Evolutionary conservation across 2,329 filamentous ascomycete genomes (phyloP).

Genomic region (Ciborinia camelliae): DNA sequence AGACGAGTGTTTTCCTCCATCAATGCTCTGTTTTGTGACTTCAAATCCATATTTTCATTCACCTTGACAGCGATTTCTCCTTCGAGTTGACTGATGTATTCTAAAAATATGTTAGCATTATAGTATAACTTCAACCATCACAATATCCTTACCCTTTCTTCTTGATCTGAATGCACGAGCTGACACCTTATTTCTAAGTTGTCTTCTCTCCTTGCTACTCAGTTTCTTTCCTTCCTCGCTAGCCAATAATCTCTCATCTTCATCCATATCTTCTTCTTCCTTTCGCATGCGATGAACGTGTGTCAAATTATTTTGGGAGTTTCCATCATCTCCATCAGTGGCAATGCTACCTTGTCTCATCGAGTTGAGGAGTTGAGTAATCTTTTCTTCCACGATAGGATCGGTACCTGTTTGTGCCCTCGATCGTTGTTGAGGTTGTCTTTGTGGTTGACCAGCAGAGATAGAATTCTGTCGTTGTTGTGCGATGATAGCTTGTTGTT

Average conservation of each 20-base stretch:
- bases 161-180: constrained; percentile 96
- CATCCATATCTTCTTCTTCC: constrained; percentile 98
- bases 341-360: constrained; percentile 69
- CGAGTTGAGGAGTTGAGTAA: constrained; percentile 85
- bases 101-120: constrained; percentile 58
- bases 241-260: constrained; percentile 89
- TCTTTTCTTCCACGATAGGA: constrained; percentile 83
- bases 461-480: constrained; percentile 48
- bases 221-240: constrained; percentile 99
- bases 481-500: constrained; percentile 59
- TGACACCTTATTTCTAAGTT: constrained; percentile 98
- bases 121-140: neutral
- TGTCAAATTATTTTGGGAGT: constrained; percentile 46
- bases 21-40: constrained; percentile 75
- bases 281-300: constrained; percentile 77
- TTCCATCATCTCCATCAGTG: constrained; percentile 50
- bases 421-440: constrained; percentile 42
- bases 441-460: constrained; percentile 40
- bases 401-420: constrained; percentile 47
- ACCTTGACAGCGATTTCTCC: constrained; percentile 79
- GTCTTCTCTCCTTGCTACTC: constrained; percentile 94
- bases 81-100: constrained; percentile 96
- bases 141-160: constrained; percentile 75
- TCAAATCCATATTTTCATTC: constrained; percentile 77
- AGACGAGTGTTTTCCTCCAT: constrained; percentile 82